phyloP scores from a whole-genome alignment of 2,329 filamentous ascomycete species.

The Penicillium palitans region DNA sequence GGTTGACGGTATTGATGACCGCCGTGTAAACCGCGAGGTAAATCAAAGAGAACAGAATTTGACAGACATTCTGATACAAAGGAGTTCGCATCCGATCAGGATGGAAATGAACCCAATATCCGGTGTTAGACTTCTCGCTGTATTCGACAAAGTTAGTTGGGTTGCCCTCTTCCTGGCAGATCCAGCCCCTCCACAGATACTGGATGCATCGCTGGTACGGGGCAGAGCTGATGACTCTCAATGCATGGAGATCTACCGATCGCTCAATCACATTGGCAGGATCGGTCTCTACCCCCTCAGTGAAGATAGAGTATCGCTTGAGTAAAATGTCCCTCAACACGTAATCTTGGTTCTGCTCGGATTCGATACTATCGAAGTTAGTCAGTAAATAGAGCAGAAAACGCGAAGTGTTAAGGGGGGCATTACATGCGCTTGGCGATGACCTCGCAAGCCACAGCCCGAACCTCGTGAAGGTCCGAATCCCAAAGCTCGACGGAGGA shows the following conservation, averaged over 20 bases:
- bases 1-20: conserved; percentile 93
- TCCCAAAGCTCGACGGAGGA: conserved; percentile 85
- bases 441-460: conserved; percentile 82
- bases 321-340: conserved; percentile 80
- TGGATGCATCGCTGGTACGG: conserved; percentile 95
- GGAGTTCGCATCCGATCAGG: conserved; percentile 93
- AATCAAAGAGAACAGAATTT: conserved; percentile 78
- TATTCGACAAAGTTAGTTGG: conserved; percentile 88
- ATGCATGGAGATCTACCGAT: conserved; percentile 86
- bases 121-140: conserved; percentile 73
- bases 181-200: conserved; percentile 92
- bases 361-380: conserved; percentile 68
- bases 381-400: conserved; percentile 10
- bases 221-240: conserved; percentile 83
- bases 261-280: conserved; percentile 90
- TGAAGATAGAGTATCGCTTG: conserved; percentile 80
- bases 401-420: not conserved
- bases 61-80: conserved; percentile 85
- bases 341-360: conserved; percentile 74
- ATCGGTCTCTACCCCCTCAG: conserved; percentile 68
- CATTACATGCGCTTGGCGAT: conserved; percentile 73
- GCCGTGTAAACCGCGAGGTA: conserved; percentile 84
- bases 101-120: conserved; percentile 80
- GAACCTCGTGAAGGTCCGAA: conserved; percentile 74
- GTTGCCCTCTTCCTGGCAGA: conserved; percentile 92